A percentile compares a stretch with the other conserved stretches of the same genome.
Conservation (phyloP, 306 rosid genomes). For the Pachyrhizus erosus region DNA sequence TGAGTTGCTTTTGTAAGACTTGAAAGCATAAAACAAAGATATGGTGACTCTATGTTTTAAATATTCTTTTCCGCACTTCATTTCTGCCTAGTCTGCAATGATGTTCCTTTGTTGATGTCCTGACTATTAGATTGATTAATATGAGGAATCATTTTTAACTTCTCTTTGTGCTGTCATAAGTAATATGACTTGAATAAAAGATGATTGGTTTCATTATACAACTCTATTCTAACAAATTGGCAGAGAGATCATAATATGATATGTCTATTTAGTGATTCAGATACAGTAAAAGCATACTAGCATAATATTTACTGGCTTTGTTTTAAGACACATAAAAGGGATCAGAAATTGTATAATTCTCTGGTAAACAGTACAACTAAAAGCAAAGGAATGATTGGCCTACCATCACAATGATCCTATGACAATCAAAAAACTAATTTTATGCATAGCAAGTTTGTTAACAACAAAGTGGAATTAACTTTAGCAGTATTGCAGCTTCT, state of each 20-base stretch:
- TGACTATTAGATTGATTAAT: no score
- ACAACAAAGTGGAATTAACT: background rate
- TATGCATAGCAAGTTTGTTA: background rate
- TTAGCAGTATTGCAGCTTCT: background rate
- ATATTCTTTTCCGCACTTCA: no score
- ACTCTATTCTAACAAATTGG: background rate
- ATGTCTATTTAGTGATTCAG: background rate
- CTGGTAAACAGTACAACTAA: no score
- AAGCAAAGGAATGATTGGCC: no score
- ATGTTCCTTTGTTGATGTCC: background rate
- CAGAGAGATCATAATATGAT: background rate
- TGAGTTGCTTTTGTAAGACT: no score
- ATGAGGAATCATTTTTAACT: no score
- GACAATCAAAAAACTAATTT: background rate
- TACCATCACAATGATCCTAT: background rate
- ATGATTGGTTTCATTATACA: background rate
- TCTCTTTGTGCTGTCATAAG: no score
- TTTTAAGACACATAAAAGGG: background rate
- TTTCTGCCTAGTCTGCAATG: background rate
- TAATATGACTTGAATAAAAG: no score
- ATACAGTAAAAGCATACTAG: background rate
- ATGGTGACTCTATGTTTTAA: no score
- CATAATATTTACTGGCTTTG: no score
- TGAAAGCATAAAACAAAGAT: no score
- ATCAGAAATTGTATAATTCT: background rate